A percentile compares a stretch with the other conserved stretches of the same genome.
These are phyloP conservation scores for Brassica balearica DNA, from an alignment of 441 rosid species.

Conservation along the genomic window DNA sequence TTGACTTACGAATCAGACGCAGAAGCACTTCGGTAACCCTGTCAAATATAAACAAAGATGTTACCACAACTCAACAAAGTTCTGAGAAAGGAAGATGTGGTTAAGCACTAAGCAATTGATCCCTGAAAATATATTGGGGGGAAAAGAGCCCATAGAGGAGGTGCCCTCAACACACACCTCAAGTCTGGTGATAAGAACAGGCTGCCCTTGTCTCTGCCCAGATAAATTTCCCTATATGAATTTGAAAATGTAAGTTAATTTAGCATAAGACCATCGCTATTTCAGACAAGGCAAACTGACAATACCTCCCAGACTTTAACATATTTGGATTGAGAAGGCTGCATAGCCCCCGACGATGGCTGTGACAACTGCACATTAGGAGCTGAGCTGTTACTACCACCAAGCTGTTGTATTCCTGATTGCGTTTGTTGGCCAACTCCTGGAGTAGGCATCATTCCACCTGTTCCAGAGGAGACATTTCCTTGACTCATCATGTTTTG, in stretches of 20 bases:
- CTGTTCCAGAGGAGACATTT: slow-evolving; percentile 67
- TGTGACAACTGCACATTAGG: slow-evolving; percentile 76
- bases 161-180: slow-evolving; percentile 65
- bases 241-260: slow-evolving; percentile 27
- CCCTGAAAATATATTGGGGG: slow-evolving; percentile 11
- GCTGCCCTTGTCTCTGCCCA: slow-evolving; percentile 98
- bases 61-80: slow-evolving; percentile 29
- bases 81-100: not conserved
- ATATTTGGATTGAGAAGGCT: slow-evolving; percentile 81
- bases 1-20: slow-evolving; percentile 89
- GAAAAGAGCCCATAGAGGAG: slow-evolving; percentile 9
- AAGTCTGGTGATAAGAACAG: slow-evolving; percentile 91
- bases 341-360: slow-evolving; percentile 72
- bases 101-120: slow-evolving; percentile 33
- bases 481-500: slow-evolving; percentile 74
- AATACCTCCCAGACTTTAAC: slow-evolving; percentile 96
- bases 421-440: slow-evolving; percentile 91
- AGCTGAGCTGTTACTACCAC: slow-evolving; percentile 65
- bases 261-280: slow-evolving; percentile 15
- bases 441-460: slow-evolving; percentile 91
- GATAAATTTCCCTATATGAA: slow-evolving; percentile 85
- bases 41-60: slow-evolving; percentile 48
- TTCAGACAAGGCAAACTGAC: slow-evolving; percentile 32
- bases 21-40: slow-evolving; percentile 93
- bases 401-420: slow-evolving; percentile 74